phyloP scores from a whole-genome alignment of 2,329 filamentous ascomycete genomes.

The Botrytis byssoidea region DNA sequence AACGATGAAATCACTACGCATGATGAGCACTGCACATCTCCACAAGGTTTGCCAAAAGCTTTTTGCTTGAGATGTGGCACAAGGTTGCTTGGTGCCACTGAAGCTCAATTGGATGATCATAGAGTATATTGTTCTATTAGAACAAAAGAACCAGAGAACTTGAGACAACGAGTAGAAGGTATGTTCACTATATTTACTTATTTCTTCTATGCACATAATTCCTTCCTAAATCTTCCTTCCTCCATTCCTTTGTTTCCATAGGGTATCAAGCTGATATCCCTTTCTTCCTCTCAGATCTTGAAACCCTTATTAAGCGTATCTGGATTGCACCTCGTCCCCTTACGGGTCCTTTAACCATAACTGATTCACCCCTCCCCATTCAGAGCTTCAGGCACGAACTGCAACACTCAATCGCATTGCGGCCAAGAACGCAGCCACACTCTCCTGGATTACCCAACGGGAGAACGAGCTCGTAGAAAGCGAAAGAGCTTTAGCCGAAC shows the following conservation, averaged over 20 bases:
- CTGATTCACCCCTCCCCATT: neutral
- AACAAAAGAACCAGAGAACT: conserved; percentile 10
- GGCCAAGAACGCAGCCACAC: conserved; percentile 11
- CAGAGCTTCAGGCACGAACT: conserved; percentile 8
- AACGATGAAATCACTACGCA: neutral
- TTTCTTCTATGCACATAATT: too few relatives aligned
- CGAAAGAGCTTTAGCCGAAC: neutral
- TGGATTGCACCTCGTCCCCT: conserved; percentile 16
- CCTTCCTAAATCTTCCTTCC: neutral
- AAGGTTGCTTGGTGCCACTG: neutral
- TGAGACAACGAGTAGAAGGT: conserved; percentile 13
- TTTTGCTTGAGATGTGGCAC: conserved; percentile 22
- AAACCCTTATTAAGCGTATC: conserved; percentile 2
- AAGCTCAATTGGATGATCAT: conserved; percentile 12
- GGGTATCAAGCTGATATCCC: conserved; percentile 18
- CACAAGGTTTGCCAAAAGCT: conserved; percentile 7
- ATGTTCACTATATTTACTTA: neutral
- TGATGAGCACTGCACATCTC: conserved; percentile 17
- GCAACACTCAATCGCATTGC: conserved; percentile 6
- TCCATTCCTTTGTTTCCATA: neutral
- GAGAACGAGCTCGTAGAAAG: neutral
- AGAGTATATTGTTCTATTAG: conserved; percentile 5
- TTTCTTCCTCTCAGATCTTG: neutral
- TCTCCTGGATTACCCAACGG: neutral
- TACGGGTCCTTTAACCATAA: neutral